phyloP scores from a whole-genome alignment of 805 yeast species.

The Schwanniomyces vanrijiae region DNA sequence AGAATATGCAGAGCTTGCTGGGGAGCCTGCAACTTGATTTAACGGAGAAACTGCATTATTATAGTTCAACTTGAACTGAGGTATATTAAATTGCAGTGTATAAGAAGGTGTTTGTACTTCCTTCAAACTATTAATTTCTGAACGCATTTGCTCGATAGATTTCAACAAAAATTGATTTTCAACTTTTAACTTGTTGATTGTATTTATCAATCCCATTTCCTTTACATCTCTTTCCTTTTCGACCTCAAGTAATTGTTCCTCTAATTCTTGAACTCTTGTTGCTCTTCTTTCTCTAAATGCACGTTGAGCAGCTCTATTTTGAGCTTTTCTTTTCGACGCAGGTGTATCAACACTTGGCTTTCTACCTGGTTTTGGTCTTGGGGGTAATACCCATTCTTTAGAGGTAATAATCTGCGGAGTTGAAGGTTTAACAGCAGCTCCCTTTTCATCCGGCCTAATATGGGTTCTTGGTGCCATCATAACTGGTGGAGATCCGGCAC shows the following conservation, averaged over 20 bases:
- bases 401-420: slow-evolving; percentile 55
- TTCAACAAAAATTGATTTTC: slow-evolving; percentile 47
- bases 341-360: slow-evolving; percentile 76
- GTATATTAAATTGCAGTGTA: slow-evolving; percentile 1
- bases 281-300: slow-evolving; percentile 89
- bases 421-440: neutral
- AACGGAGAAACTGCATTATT: slow-evolving; percentile 13
- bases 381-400: slow-evolving; percentile 60
- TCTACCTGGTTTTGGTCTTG: slow-evolving; percentile 60
- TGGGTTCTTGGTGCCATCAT: slow-evolving; percentile 9
- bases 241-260: slow-evolving; percentile 61
- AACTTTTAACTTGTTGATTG: slow-evolving; percentile 47
- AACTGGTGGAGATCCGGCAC: slow-evolving; percentile 9
- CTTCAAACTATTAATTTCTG: slow-evolving; percentile 25
- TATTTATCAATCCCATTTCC: slow-evolving; percentile 54
- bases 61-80: slow-evolving; percentile 9
- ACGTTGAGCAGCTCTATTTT: slow-evolving; percentile 90
- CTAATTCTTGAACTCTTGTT: slow-evolving; percentile 75
- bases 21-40: slow-evolving; percentile 22
- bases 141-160: slow-evolving; percentile 41
- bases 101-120: slow-evolving; percentile 3
- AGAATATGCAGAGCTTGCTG: slow-evolving; percentile 30
- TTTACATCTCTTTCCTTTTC: slow-evolving; percentile 65
- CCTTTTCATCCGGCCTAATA: neutral
- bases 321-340: slow-evolving; percentile 83